phyloP scores from a whole-genome alignment of 495 filamentous ascomycete species.

The Trichoderma virens region DNA sequence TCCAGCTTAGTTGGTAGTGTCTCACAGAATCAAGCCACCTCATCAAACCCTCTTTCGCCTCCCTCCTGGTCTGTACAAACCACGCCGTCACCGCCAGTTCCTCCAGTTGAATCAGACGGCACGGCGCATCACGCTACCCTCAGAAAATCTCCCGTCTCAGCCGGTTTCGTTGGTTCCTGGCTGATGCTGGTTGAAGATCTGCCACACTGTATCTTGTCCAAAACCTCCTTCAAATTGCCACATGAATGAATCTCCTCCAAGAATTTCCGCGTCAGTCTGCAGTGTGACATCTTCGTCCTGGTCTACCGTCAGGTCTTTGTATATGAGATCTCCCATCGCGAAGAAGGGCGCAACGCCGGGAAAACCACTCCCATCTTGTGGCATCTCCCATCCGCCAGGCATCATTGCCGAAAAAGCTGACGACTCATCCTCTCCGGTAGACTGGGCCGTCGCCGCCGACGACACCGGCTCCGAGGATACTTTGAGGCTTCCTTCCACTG shows the following conservation, averaged over 20 bases:
- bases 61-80: too few species aligned
- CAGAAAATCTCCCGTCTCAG: background rate
- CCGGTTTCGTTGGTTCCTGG: background rate
- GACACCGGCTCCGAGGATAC: background rate
- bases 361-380: slow-evolving; percentile 35
- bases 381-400: slow-evolving; percentile 25
- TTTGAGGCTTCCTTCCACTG: background rate
- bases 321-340: slow-evolving; percentile 44
- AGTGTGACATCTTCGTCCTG: slow-evolving; percentile 9
- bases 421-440: background rate
- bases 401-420: slow-evolving; percentile 3
- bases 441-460: background rate
- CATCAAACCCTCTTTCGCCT: too few species aligned
- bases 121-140: too few species aligned
- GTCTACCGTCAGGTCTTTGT: slow-evolving; percentile 39
- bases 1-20: too few species aligned
- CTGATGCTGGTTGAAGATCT: slow-evolving; percentile 41
- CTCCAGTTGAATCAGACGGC: too few species aligned
- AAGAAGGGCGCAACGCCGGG: slow-evolving; percentile 43
- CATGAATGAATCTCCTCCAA: slow-evolving; percentile 16
- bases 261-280: slow-evolving; percentile 12
- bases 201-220: slow-evolving; percentile 46
- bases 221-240: slow-evolving; percentile 42
- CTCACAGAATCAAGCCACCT: too few species aligned
- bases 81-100: too few species aligned